These are phyloP conservation scores for Penicillium tannophilum DNA, from an alignment of 495 filamentous ascomycete species.

Conservation along the genomic window DNA sequence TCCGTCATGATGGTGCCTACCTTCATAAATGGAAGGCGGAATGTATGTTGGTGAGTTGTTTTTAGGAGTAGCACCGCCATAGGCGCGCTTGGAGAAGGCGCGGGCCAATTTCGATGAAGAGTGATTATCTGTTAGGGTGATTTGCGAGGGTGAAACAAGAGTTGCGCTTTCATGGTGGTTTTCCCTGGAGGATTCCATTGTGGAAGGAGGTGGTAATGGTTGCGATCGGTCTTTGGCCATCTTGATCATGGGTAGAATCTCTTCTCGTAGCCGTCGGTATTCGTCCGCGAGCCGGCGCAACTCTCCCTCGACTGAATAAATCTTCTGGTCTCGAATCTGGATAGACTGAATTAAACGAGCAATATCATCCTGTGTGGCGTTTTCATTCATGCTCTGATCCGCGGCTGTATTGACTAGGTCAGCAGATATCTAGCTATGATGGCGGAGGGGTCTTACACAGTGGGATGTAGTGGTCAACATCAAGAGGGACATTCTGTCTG, in stretches of 20 bases:
- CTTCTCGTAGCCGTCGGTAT: conserved; percentile 81
- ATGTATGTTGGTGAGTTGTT: conserved; percentile 79
- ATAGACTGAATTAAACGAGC: conserved; percentile 85
- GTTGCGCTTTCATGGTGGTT: conserved; percentile 39
- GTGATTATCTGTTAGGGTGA: conserved; percentile 33
- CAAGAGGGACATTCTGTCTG: conserved; percentile 85
- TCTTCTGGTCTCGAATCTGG: conserved; percentile 81
- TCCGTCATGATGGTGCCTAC: conserved; percentile 53
- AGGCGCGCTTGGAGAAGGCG: conserved; percentile 85
- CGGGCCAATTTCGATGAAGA: conserved; percentile 27
- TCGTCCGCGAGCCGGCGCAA: conserved; percentile 80
- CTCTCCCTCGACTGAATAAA: conserved; percentile 77
- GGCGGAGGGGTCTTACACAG: conserved; percentile 64
- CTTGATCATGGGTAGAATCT: conserved; percentile 85
- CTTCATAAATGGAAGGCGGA: conserved; percentile 58
- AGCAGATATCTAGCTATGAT: conserved; percentile 4
- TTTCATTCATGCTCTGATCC: conserved; percentile 82
- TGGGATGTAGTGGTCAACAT: conserved; percentile 91
- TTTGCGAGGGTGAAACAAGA: conserved; percentile 45
- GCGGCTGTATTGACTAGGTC: conserved; percentile 61
- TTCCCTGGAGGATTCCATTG: conserved; percentile 29
- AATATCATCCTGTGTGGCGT: conserved; percentile 88
- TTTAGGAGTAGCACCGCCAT: conserved; percentile 75
- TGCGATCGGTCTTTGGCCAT: conserved; percentile 89
- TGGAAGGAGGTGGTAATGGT: conserved; percentile 67